Percentiles rank a stretch among this genome's conserved stretches.
Evolutionary conservation across 75 land plant species (phyloP).

Genomic region (Cryptomeria japonica): DNA sequence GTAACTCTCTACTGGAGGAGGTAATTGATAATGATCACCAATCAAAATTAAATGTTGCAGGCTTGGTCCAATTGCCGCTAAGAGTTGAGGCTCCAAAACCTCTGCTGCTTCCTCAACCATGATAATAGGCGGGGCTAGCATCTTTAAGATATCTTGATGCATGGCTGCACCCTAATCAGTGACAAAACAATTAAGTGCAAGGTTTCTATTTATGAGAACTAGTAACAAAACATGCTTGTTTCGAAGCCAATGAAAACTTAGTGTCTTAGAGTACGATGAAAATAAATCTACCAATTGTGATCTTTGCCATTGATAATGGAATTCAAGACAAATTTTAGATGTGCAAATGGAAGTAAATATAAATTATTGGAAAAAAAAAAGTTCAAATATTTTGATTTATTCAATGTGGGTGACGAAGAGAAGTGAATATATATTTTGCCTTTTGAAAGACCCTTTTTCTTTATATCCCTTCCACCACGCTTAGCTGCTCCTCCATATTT

Average conservation of each 20-base stretch:
- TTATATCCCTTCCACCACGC: too few relatives aligned
- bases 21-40: constrained; percentile 37
- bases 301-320: neutral
- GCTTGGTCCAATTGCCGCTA: constrained; percentile 21
- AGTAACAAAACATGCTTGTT: neutral
- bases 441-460: too few relatives aligned
- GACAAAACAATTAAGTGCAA: neutral
- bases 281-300: neutral
- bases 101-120: constrained; percentile 45
- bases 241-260: neutral
- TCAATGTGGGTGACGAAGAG: neutral
- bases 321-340: neutral
- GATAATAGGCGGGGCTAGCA: constrained; percentile 14
- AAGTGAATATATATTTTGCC: neutral
- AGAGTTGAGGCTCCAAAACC: constrained; percentile 28
- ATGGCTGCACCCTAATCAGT: constrained; percentile 17
- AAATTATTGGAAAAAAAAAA: neutral
- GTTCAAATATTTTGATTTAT: neutral
- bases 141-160: constrained; percentile 12
- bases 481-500: too few relatives aligned
- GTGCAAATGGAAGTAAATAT: neutral
- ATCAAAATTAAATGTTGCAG: constrained; percentile 29
- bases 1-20: constrained; percentile 22
- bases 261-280: neutral
- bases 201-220: neutral